Evolutionary conservation across 192 early-diverging fungal genomes (phyloP).

Genomic region (Ambispora gerdemannii): DNA sequence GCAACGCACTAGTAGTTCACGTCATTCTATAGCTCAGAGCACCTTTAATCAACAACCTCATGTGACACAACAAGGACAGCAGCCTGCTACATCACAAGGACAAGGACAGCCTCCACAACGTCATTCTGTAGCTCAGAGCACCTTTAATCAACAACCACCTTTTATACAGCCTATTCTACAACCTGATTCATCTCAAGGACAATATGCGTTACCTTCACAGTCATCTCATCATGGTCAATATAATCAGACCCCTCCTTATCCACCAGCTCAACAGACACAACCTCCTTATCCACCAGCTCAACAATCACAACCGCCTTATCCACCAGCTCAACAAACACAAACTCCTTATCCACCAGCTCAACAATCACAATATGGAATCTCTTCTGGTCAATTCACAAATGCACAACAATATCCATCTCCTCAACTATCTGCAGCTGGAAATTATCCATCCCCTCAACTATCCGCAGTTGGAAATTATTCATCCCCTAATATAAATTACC

Average conservation of each 20-base stretch:
- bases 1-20: too few species aligned
- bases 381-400: background rate
- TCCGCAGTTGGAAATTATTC: background rate
- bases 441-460: background rate
- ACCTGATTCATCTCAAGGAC: background rate
- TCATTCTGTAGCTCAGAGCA: background rate
- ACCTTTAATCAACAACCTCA: background rate
- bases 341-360: background rate
- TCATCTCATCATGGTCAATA: background rate
- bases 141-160: background rate
- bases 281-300: background rate
- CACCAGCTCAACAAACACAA: background rate
- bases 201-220: background rate
- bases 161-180: background rate
- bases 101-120: background rate
- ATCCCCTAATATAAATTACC: background rate
- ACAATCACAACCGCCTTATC: background rate
- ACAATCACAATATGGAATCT: background rate
- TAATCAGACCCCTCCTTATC: too few species aligned
- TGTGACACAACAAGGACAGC: background rate
- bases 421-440: background rate
- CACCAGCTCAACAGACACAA: background rate
- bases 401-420: slow-evolving; percentile 4
- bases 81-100: background rate
- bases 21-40: background rate